Evolutionary conservation across 2,329 filamentous ascomycete genomes (phyloP), one percentile per base, ranked within the genome.

Genomic region (Stagonosporopsis rhizophila): DNA sequence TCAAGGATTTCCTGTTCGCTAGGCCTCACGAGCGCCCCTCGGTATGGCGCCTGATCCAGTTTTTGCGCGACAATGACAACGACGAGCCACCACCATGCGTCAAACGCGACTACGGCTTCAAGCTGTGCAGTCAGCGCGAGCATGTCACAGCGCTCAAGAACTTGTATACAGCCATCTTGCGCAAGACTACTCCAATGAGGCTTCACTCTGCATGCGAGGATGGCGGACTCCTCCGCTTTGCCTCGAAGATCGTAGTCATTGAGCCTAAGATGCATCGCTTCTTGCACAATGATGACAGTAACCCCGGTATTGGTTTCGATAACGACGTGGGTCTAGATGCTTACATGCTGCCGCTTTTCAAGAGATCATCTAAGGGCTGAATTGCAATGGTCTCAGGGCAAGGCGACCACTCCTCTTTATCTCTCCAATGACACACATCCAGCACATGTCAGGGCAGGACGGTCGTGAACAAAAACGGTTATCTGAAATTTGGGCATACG

Each of bases 101-200:
- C 0, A 51, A 55, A 5, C 54, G 62, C 0, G 69, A 72, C 23
- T 72, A 67, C 8, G 68, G 68, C 0, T 69, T 67, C 17, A 40
- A 28, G 0, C 46, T 48, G 6, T 66, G 63, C 15, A 53, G 25
- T 0, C 47, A 53, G 1, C 54, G 65, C 4, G 59, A 72, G 0
- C 60, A 71, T 5, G 65, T 70, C 0, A 11, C n/a, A 2, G 19
- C 15, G 0, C 39, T 68, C 4, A 71, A 67, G 27, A 11, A 12
- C 0, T 52, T 69, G 1, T 69, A 71, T 45, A 4, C 1, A 1
- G 2, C 9, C 1, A 35, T 69, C 1, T 44, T 69, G 0, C 15
- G 45, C 1, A 58, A 58, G 8, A 1, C 39, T 1, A 38, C 17
- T 1, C 57, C 59, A 1, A 14, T 23, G 1, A 41, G 51, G 0